phyloP scores from a whole-genome alignment of 1,284 basidiomycete species.

The Cutaneotrichosporon spelunceum region DNA sequence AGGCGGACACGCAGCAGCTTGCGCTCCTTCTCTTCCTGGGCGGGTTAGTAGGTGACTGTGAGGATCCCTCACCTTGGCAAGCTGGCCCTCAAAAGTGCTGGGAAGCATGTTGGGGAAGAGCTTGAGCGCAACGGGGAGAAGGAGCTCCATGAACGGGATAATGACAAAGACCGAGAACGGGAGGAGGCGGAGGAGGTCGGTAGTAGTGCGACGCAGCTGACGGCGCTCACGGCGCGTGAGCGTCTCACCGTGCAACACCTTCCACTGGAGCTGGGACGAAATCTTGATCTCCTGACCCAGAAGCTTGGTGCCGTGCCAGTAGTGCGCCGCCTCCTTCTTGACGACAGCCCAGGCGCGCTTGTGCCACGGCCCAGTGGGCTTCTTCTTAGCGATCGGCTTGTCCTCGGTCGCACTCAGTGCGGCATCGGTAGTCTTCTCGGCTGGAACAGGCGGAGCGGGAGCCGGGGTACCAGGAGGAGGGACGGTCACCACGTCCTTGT shows the following conservation, averaged over 20 bases:
- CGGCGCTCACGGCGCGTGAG: conserved; percentile 89
- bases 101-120: conserved; percentile 99
- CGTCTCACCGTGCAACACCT: conserved; percentile 84
- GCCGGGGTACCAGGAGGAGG: conserved; percentile 37
- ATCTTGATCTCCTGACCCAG: conserved; percentile 93
- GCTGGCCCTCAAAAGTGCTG: conserved; percentile 97
- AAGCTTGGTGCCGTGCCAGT: conserved; percentile 95
- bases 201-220: conserved; percentile 91
- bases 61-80: conserved; percentile 64
- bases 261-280: conserved; percentile 80
- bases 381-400: conserved; percentile 52
- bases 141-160: conserved; percentile 96
- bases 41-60: background rate
- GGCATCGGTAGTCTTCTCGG: conserved; percentile 18
- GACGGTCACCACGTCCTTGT: conserved; percentile 16
- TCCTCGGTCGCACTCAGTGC: conserved; percentile 26
- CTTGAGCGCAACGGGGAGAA: conserved; percentile 95
- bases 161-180: conserved; percentile 94
- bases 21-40: conserved; percentile 91
- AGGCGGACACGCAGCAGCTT: conserved; percentile 90
- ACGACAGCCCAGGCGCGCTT: conserved; percentile 72
- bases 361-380: conserved; percentile 38
- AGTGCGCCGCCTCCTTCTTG: conserved; percentile 94
- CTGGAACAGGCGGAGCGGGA: conserved; percentile 13
- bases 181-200: conserved; percentile 85